Evolutionary conservation across 495 filamentous ascomycete genomes (phyloP), one percentile per base, ranked within the genome.

Genomic region (Chaetomidium leptoderma): DNA sequence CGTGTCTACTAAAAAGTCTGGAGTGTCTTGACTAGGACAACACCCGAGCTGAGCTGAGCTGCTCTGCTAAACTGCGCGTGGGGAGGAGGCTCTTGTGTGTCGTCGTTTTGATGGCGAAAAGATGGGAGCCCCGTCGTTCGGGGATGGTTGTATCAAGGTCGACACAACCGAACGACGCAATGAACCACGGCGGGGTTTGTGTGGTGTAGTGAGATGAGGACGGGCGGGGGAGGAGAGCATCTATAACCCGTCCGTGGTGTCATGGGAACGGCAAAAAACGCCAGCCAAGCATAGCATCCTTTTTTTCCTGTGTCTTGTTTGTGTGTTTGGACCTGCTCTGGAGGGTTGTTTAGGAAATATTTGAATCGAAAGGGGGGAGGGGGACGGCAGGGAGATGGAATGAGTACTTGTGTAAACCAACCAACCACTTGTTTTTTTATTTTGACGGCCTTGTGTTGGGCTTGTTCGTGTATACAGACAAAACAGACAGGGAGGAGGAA

Each of bases 1-100:
- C 84, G 88, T 81, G 80, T 82, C 57, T 91, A 91, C 76, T 90
- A 88, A 39, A 36, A 8, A 39, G 13, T 8, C 36, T 2, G n/a
- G 36, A 39, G n/a, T 39, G 36, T 8, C n/a, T n/a, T 39, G 36
- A 2, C n/a, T 19, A 39, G 14, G 2, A 17, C 3, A n/a, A 3
- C 36, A n/a, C 19, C 16, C 8, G 13, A 19, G 36, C 16, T 17
- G 36, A 39, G 36, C 36, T 6, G 13, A 19, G 36, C 16, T 17
- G 36, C n/a, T 16, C 36, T 6, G n/a, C 36, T 8, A 5, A 39
- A 39, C 36, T 17, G 10, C 33, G 49, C 14, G 49, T 52, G 35
- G 23, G 49, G 49, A 52, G 49, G 49, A 52, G 49, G 49, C n/a
- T 32, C 8, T 29, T 30, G 45, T 48, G 24, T 48, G 40, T 6